Percentiles rank a stretch among this genome's conserved stretches.
phyloP scores from a whole-genome alignment of 371 early-diverging fungal species.

The Mortierella sp. region DNA sequence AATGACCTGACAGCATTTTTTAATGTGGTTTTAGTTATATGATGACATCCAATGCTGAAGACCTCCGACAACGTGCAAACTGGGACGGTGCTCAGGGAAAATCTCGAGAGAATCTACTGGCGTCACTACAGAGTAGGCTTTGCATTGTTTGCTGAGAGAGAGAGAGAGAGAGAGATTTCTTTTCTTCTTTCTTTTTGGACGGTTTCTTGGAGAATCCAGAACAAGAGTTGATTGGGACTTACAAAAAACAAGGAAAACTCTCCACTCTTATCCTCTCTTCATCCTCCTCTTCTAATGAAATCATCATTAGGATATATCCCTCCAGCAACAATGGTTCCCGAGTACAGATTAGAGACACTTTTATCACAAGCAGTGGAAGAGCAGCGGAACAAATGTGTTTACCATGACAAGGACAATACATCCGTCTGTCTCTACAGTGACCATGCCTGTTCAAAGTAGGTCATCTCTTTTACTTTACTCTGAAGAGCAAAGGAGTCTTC shows the following conservation, averaged over 20 bases:
- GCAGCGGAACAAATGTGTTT: slow-evolving; percentile 80
- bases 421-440: slow-evolving; percentile 71
- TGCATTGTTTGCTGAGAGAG: too few species aligned
- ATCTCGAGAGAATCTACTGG: slow-evolving; percentile 71
- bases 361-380: slow-evolving; percentile 79
- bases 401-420: slow-evolving; percentile 71
- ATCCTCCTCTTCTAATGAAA: neutral
- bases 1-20: too few species aligned
- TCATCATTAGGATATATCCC: slow-evolving; percentile 76
- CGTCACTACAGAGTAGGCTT: slow-evolving; percentile 70
- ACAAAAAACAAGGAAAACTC: neutral
- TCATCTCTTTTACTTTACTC: neutral
- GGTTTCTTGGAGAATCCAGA: too few species aligned
- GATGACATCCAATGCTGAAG: slow-evolving; percentile 66
- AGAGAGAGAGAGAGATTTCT: too few species aligned
- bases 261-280: neutral
- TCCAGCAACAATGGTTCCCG: slow-evolving; percentile 85
- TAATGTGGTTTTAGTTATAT: slow-evolving; percentile 54
- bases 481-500: neutral
- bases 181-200: too few species aligned
- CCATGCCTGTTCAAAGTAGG: slow-evolving; percentile 77
- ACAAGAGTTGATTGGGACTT: too few species aligned
- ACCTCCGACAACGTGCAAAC: slow-evolving; percentile 63
- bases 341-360: slow-evolving; percentile 75
- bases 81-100: slow-evolving; percentile 82